Evolutionary conservation across 306 rosid species (phyloP).

Genomic region (Lablab purpureus): DNA sequence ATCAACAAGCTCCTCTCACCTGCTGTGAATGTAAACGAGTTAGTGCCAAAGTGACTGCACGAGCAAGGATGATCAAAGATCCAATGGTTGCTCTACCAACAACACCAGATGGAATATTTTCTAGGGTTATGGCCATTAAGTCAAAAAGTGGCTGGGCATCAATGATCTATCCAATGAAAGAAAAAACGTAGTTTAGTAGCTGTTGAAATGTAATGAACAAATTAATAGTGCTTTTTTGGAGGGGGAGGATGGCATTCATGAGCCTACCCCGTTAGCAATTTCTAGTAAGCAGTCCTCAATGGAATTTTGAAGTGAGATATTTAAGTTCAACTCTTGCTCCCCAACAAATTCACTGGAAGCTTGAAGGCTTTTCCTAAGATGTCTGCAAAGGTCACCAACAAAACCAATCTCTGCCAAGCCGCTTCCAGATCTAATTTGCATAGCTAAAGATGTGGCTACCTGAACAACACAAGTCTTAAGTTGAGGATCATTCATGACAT

Average conservation of each 20-base stretch:
- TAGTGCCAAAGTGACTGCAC: slow-evolving; percentile 68
- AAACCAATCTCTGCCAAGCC: slow-evolving; percentile 83
- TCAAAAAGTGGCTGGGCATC: slow-evolving; percentile 80
- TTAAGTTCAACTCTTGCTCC: slow-evolving; percentile 78
- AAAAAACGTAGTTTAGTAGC: slow-evolving; percentile 36
- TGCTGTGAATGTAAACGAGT: slow-evolving; percentile 63
- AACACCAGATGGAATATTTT: slow-evolving; percentile 78
- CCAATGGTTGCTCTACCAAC: slow-evolving; percentile 83
- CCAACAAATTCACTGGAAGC: slow-evolving; percentile 75
- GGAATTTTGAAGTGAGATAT: slow-evolving; percentile 80
- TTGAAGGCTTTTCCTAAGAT: slow-evolving; percentile 83
- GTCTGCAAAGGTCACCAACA: slow-evolving; percentile 94
- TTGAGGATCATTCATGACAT: slow-evolving; percentile 72
- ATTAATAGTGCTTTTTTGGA: neutral
- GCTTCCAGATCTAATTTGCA: slow-evolving; percentile 75
- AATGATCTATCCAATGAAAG: slow-evolving; percentile 59
- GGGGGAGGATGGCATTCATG: neutral
- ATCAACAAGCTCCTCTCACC: slow-evolving; percentile 55
- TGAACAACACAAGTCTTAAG: slow-evolving; percentile 79
- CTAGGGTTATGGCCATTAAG: slow-evolving; percentile 86
- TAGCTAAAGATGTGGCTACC: slow-evolving; percentile 78
- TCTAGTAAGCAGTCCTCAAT: slow-evolving; percentile 87
- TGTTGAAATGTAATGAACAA: slow-evolving; percentile 28
- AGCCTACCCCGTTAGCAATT: slow-evolving; percentile 81
- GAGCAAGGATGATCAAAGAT: slow-evolving; percentile 81